Evolutionary conservation across 805 yeast genomes (phyloP).

Genomic region (Starmerella tilneyi): DNA sequence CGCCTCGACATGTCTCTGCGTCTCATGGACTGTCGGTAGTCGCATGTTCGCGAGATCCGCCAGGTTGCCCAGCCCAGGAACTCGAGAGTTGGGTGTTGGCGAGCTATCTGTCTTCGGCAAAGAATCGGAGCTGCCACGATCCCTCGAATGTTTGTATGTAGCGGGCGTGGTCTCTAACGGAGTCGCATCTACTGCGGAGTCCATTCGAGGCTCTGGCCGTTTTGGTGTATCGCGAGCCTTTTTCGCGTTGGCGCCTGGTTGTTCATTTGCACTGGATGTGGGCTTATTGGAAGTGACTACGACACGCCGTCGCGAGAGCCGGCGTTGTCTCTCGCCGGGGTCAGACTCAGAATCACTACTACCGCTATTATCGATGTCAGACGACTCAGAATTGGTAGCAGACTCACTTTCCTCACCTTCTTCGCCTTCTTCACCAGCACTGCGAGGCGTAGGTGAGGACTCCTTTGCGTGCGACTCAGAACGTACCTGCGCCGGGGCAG

Average conservation of each 20-base stretch:
- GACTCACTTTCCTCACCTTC: neutral
- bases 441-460: neutral
- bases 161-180: no score
- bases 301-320: conserved; percentile 1
- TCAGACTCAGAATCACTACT: conserved; percentile 7
- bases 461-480: neutral
- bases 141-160: no score
- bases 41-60: conserved; percentile 5
- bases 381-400: neutral
- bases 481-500: no score
- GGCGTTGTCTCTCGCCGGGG: conserved; percentile 6
- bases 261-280: no score
- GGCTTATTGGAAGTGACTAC: neutral
- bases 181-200: no score
- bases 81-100: neutral
- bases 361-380: neutral
- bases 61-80: conserved; percentile 3
- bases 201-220: no score
- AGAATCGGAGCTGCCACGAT: neutral
- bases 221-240: no score
- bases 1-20: neutral
- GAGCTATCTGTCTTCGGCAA: neutral
- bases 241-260: no score
- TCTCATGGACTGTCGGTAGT: neutral
- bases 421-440: neutral